A percentile compares a stretch with the other conserved stretches of the same genome.
phyloP scores from a whole-genome alignment of 129 eudicot species.

The Tagetes erecta region DNA sequence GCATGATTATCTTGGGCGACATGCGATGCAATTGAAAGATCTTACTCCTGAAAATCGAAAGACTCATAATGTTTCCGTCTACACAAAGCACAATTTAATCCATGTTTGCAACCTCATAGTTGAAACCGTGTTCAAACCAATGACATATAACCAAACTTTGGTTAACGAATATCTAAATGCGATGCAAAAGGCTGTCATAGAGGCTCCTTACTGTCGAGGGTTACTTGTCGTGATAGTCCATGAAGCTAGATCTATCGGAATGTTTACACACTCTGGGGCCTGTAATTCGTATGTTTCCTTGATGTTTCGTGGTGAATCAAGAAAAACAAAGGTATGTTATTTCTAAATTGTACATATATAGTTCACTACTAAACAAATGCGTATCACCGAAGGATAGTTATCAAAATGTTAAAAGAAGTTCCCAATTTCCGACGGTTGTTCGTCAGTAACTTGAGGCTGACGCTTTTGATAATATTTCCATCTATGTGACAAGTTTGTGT shows the following conservation, averaged over 20 bases:
- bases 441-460: too few relatives aligned
- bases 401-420: too few relatives aligned
- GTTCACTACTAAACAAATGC: too few relatives aligned
- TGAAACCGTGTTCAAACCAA: not conserved
- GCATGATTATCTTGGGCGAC: not conserved
- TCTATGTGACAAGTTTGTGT: too few relatives aligned
- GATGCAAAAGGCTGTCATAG: not conserved
- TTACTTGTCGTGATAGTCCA: constrained; percentile 62
- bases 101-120: not conserved
- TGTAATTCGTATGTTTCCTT: constrained; percentile 47
- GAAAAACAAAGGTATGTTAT: constrained; percentile 48
- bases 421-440: too few relatives aligned
- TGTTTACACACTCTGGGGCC: not conserved
- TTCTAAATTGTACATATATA: too few relatives aligned
- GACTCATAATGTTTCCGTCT: not conserved
- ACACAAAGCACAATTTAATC: too few relatives aligned
- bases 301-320: constrained; percentile 51
- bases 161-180: not conserved
- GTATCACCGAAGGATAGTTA: too few relatives aligned
- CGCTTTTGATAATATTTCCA: too few relatives aligned
- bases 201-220: constrained; percentile 54
- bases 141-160: not conserved
- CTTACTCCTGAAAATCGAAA: not conserved
- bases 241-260: constrained; percentile 59
- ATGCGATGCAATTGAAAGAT: not conserved